A percentile compares a stretch with the other conserved stretches of the same genome.
Evolutionary conservation across 345 rosid species (phyloP).

Genomic region (Toxicodendron radicans): DNA sequence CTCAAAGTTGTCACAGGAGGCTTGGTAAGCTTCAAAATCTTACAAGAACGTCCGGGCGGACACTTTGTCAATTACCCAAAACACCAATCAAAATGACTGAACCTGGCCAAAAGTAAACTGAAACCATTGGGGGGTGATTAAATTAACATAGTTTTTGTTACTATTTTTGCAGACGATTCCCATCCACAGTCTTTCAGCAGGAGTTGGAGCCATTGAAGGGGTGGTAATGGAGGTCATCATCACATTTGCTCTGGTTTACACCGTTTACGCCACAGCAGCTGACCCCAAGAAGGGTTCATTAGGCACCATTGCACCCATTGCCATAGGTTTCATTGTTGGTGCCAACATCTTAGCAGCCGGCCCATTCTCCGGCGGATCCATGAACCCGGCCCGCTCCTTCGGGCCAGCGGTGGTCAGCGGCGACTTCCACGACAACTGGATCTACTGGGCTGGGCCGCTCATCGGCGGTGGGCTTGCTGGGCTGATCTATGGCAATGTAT

Average conservation of each 20-base stretch:
- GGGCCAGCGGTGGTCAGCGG: conserved; percentile 92
- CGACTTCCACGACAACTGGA: conserved; percentile 80
- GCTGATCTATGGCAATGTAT: conserved; percentile 65
- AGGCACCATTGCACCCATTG: conserved; percentile 87
- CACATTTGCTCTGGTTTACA: conserved; percentile 91
- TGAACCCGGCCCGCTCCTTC: conserved; percentile 97
- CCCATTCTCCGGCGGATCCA: conserved; percentile 95
- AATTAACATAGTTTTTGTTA: neutral
- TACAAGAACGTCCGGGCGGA: too few species aligned
- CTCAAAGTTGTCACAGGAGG: conserved; percentile 83
- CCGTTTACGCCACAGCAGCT: conserved; percentile 91
- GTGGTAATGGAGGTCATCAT: conserved; percentile 88
- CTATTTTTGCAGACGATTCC: conserved; percentile 56
- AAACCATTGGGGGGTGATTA: too few species aligned
- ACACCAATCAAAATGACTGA: too few species aligned
- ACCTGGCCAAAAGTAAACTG: too few species aligned
- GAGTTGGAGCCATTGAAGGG: conserved; percentile 76
- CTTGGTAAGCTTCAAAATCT: conserved; percentile 49
- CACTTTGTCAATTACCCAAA: too few species aligned
- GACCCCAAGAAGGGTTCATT: conserved; percentile 94
- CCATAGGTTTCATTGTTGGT: conserved; percentile 91
- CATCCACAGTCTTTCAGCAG: conserved; percentile 71
- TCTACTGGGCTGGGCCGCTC: conserved; percentile 92
- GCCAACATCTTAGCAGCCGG: conserved; percentile 96
- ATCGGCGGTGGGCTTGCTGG: conserved; percentile 89